These are phyloP conservation scores for Elaeagnus macrophylla DNA, from an alignment of 306 rosid species.

Conservation along the genomic window DNA sequence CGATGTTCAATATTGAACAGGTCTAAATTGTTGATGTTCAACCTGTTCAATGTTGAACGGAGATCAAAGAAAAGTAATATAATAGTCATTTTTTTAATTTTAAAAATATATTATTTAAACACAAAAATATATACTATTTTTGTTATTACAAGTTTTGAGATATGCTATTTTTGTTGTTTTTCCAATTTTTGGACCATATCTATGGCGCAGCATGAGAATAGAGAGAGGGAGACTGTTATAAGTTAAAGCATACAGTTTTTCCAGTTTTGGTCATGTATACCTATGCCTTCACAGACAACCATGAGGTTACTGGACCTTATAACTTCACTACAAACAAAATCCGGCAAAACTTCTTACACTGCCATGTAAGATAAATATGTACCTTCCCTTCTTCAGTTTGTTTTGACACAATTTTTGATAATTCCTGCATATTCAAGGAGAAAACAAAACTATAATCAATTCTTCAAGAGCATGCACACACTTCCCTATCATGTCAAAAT, in stretches of 20 bases:
- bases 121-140: too few species aligned
- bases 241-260: background rate
- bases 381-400: conserved; percentile 98
- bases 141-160: too few species aligned
- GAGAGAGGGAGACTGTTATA: background rate
- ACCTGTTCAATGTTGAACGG: too few species aligned
- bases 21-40: too few species aligned
- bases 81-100: too few species aligned
- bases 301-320: too few species aligned
- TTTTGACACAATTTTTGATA: conserved; percentile 74
- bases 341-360: conserved; percentile 18
- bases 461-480: background rate
- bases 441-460: background rate
- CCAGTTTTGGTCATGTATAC: too few species aligned
- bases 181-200: conserved; percentile 10
- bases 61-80: too few species aligned
- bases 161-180: background rate
- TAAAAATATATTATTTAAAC: too few species aligned
- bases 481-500: background rate
- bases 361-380: conserved; percentile 8
- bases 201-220: background rate
- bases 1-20: too few species aligned
- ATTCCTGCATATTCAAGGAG: conserved; percentile 40
- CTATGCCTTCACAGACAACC: too few species aligned
- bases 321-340: conserved; percentile 17